phyloP scores from a whole-genome alignment of 75 land plant genomes.

The Sequoia sempervirens region DNA sequence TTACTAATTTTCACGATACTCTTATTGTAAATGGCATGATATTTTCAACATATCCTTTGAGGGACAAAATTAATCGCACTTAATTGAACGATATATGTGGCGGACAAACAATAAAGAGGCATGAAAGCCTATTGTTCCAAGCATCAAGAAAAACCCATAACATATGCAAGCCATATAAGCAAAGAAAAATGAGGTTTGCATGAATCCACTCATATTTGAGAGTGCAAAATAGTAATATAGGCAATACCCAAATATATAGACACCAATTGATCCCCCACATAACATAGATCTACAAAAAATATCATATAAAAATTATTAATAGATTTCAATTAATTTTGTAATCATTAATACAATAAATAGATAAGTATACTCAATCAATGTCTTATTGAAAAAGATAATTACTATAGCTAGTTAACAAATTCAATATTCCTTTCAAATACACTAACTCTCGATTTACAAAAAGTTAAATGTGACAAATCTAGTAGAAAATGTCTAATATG shows the following conservation, averaged over 20 bases:
- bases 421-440: neutral
- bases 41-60: neutral
- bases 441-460: neutral
- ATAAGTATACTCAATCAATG: neutral
- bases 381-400: neutral
- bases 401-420: neutral
- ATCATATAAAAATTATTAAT: neutral
- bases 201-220: too few species aligned
- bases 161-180: constrained; percentile 8
- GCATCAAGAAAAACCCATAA: constrained; percentile 61
- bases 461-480: neutral
- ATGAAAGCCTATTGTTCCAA: constrained; percentile 48
- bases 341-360: neutral
- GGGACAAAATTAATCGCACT: constrained; percentile 27
- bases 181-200: too few species aligned
- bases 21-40: too few species aligned
- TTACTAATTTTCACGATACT: too few species aligned
- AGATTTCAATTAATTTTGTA: neutral
- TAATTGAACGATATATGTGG: constrained; percentile 10
- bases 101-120: constrained; percentile 52
- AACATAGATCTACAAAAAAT: constrained; percentile 39
- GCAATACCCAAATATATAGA: constrained; percentile 52
- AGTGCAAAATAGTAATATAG: constrained; percentile 31
- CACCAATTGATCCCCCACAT: constrained; percentile 60
- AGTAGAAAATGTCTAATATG: neutral